phyloP scores from a whole-genome alignment of 2,329 filamentous ascomycete genomes.

The Hypoxylon sp. region DNA sequence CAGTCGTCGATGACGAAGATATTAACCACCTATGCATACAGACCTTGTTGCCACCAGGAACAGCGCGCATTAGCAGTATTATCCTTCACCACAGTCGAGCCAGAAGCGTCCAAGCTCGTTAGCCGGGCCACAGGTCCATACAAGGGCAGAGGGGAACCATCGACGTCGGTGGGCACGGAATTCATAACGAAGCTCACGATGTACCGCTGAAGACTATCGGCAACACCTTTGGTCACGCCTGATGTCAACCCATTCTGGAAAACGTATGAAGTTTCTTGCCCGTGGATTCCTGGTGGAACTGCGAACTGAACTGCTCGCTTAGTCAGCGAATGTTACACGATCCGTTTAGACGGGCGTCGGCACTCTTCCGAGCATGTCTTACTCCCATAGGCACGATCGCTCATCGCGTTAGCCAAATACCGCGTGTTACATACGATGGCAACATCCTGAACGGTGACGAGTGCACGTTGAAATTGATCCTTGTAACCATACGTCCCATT shows the following conservation, averaged over 20 bases:
- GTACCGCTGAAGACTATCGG: constrained; percentile 18
- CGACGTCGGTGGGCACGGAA: constrained; percentile 3
- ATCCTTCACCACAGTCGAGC: constrained; percentile 3
- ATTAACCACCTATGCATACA: background rate
- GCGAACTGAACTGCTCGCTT: constrained; percentile 7
- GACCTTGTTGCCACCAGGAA: constrained; percentile 8
- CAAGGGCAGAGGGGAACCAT: constrained; percentile 6
- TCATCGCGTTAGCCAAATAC: constrained; percentile 18
- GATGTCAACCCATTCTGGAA: constrained; percentile 18
- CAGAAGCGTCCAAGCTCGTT: constrained; percentile 7
- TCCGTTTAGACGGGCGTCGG: no score
- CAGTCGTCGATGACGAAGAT: background rate
- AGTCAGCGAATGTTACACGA: background rate
- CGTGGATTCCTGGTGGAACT: constrained; percentile 21
- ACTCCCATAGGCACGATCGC: constrained; percentile 16
- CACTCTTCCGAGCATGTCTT: background rate
- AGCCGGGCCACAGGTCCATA: constrained; percentile 7
- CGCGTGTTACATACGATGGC: constrained; percentile 14
- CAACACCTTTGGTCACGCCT: constrained; percentile 8
- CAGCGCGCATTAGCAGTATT: constrained; percentile 9
- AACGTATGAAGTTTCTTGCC: constrained; percentile 22
- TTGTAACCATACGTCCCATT: constrained; percentile 22
- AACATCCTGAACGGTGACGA: constrained; percentile 16
- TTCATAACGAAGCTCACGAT: constrained; percentile 25
- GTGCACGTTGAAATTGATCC: constrained; percentile 13